Base-by-base conservation (phyloP, 805 yeast species). In the Sugiyamaella qingdaonensis region DNA sequence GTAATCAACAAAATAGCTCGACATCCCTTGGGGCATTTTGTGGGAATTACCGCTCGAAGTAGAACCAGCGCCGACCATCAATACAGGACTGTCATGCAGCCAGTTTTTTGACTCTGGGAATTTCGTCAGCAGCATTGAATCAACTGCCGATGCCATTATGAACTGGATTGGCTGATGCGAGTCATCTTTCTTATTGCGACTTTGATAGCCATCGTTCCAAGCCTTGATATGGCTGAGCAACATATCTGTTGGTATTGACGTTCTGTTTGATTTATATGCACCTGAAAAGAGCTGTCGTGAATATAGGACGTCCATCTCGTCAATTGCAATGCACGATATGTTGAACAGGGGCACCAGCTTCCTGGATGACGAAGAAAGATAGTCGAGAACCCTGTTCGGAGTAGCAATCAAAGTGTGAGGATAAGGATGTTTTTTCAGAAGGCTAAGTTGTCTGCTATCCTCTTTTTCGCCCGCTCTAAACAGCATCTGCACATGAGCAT, bases 331-430 rank as follows among this genome's bases (percentile, higher is more conserved):
- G 52, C 59, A 63, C 2, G 58, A 53, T 2, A 64, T 49, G 19
- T 51, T 34, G 9, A 42, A 14, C 9, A 64, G 51, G 1, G 53
- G 55, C 4, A 61, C 43, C 10, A 61, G 47, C 9, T 53, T 16
- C 14, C 58, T 19, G 42, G 63, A 64, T 31, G 60, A 56, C 11
- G 75, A 67, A 4, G 71, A 58, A 47, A 77, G 60, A 52, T 76
- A 71, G 59, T 80, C 85, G 35, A 78, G 65, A 44, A 80, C 57
- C 46, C 84, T 62, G 7, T 78, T 76, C 0, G 85, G 85, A 0
- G 84, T 80, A 2, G 79, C 80, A n/a, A 80, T 70, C 27, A 80
- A 58, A n/a, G 80, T 74, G 14, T 74, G 78, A 1, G 80, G 74
- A 10, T 44, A 44, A 4, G 61, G 65, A 41, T 54, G 24, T 8